Evolutionary conservation across 257 asterid species (phyloP).

Genomic region (Penstemon eatonii): DNA sequence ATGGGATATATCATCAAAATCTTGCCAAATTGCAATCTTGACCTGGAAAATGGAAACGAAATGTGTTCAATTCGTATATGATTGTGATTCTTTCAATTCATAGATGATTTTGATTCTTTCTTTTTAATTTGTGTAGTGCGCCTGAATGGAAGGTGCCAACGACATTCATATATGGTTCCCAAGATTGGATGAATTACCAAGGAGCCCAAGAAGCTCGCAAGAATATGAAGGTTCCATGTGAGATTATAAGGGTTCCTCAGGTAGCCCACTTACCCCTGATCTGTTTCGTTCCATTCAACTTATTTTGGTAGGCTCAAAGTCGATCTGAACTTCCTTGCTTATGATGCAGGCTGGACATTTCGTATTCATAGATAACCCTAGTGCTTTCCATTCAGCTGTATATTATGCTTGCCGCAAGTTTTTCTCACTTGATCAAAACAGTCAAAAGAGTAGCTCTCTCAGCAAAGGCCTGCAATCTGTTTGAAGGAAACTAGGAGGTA

Average conservation of each 20-base stretch:
- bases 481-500: slow-evolving; percentile 17
- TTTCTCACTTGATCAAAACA: slow-evolving; percentile 37
- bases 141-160: slow-evolving; percentile 82
- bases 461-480: slow-evolving; percentile 55
- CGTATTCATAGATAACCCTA: slow-evolving; percentile 63
- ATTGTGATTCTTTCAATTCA: background rate
- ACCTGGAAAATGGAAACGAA: background rate
- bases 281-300: background rate
- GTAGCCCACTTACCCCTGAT: slow-evolving; percentile 34
- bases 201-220: slow-evolving; percentile 75
- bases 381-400: slow-evolving; percentile 65
- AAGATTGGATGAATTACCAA: slow-evolving; percentile 75
- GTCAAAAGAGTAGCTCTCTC: slow-evolving; percentile 30
- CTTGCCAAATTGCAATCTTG: background rate
- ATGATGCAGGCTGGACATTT: slow-evolving; percentile 70
- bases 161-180: slow-evolving; percentile 61
- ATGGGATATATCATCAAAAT: background rate
- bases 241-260: slow-evolving; percentile 75
- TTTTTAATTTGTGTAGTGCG: slow-evolving; percentile 46
- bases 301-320: background rate
- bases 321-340: background rate
- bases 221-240: slow-evolving; percentile 70
- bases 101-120: background rate
- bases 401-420: slow-evolving; percentile 55
- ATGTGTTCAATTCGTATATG: background rate